phyloP scores from a whole-genome alignment of 768 basidiomycete genomes.

The Termitomyces sp. region DNA sequence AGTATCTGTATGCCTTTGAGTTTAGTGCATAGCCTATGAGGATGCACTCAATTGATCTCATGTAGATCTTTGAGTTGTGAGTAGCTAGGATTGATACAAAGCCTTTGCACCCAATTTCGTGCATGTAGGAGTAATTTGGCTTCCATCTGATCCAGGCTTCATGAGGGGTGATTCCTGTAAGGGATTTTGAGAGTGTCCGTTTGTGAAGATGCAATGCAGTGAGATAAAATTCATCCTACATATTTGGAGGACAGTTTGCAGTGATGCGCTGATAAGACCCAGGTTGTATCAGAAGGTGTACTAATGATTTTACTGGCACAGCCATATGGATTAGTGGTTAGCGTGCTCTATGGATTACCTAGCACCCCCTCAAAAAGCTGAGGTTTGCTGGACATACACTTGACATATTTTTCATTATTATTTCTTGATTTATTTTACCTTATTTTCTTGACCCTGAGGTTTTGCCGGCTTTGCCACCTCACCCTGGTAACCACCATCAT shows the following conservation, averaged over 20 bases:
- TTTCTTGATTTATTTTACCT: too few species aligned
- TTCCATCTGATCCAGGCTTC: background rate
- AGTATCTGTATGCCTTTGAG: background rate
- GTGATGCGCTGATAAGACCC: too few species aligned
- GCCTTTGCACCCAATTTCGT: background rate
- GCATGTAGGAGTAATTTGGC: background rate
- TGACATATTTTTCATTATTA: too few species aligned
- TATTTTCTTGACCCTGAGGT: too few species aligned
- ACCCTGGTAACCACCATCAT: too few species aligned
- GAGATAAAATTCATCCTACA: background rate
- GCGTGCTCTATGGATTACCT: too few species aligned
- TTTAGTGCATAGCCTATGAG: background rate
- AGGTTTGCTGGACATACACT: too few species aligned
- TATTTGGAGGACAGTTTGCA: background rate
- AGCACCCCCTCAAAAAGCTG: too few species aligned
- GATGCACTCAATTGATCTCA: background rate
- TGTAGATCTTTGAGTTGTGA: background rate
- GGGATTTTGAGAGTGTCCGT: background rate
- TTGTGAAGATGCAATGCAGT: background rate
- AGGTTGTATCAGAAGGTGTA: too few species aligned
- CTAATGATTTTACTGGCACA: too few species aligned
- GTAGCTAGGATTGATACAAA: background rate
- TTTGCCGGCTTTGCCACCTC: too few species aligned
- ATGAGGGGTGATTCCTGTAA: background rate
- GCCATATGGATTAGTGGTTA: too few species aligned